Evolutionary conservation across 495 filamentous ascomycete species (phyloP), one percentile per base, ranked within the genome.

Genomic region (Daldinia childiae): DNA sequence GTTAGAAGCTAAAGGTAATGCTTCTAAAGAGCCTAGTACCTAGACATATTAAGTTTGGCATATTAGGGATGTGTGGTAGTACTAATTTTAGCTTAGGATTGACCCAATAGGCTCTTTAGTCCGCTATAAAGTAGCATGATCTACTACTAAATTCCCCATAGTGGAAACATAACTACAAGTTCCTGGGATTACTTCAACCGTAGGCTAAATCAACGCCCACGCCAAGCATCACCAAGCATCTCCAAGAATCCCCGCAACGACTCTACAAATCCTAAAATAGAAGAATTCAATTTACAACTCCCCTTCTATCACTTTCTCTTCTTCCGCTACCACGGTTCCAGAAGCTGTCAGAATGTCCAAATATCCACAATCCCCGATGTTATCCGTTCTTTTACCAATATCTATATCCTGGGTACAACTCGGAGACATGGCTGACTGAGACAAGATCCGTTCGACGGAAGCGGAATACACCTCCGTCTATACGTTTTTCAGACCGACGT

Each of bases 201-300:
- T 56, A 70, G 71, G 66, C 66, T 74, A 74, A 74, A 17, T 70
- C 71, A 50, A 62, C 29, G 1, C 43, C 66, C 51, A 52, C 58
- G 66, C 66, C 71, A 64, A 73, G 71, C 6, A 45, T 45, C n/a
- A 8, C 41, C 29, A 30, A 30, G 29, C n/a, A 45, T 21, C 41
- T 7, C 41, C 43, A 48, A 48, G 43, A 8, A 48, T 36, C 34
- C 43, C 67, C 61, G 56, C 30, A 29, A 65, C 48, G 2, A 65
- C 54, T 41, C 36, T 62, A 27, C 19, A 54, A 19, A n/a, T 21
- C 62, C 55, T 39, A 51, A 63, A 70, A 60, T 64, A 61, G 61
- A 60, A 66, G 32, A 36, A 36, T 50, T 26, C 41, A 71, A 71
- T 71, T 61, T 71, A 65, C 19, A 56, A 30, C 17, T 15, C 27